A percentile compares a stretch with the other conserved stretches of the same genome.
phyloP scores from a whole-genome alignment of 306 rosid genomes.

The Carpinus fangiana region DNA sequence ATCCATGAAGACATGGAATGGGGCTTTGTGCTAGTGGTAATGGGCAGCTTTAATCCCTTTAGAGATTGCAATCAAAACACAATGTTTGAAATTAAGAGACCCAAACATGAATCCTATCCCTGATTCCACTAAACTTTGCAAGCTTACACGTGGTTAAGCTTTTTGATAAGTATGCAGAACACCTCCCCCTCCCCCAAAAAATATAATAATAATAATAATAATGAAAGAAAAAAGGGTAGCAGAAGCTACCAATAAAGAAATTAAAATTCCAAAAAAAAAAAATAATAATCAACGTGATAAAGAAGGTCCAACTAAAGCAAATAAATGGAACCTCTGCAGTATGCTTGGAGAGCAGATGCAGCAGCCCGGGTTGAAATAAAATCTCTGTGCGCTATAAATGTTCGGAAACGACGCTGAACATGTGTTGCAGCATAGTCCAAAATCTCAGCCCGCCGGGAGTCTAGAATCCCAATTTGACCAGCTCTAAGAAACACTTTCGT shows the following conservation, averaged over 20 bases:
- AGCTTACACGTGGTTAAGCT: not conserved
- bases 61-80: not conserved
- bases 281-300: not conserved
- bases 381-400: constrained; percentile 66
- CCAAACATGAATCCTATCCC: not conserved
- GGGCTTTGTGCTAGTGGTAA: not conserved
- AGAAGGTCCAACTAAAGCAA: constrained; percentile 12
- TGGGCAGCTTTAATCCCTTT: not conserved
- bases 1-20: not conserved
- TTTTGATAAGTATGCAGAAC: no score
- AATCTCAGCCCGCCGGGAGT: constrained; percentile 79
- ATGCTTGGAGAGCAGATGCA: constrained; percentile 75
- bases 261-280: not conserved
- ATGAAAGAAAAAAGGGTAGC: no score
- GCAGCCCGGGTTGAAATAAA: constrained; percentile 58
- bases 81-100: not conserved
- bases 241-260: not conserved
- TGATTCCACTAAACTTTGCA: not conserved
- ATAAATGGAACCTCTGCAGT: constrained; percentile 70
- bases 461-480: constrained; percentile 95
- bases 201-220: no score
- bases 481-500: constrained; percentile 95
- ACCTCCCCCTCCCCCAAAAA: no score
- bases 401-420: constrained; percentile 65
- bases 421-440: constrained; percentile 82